Percentiles rank a stretch among this genome's conserved stretches.
phyloP scores from a whole-genome alignment of 768 basidiomycete species.

The Suillus cothurnatus region DNA sequence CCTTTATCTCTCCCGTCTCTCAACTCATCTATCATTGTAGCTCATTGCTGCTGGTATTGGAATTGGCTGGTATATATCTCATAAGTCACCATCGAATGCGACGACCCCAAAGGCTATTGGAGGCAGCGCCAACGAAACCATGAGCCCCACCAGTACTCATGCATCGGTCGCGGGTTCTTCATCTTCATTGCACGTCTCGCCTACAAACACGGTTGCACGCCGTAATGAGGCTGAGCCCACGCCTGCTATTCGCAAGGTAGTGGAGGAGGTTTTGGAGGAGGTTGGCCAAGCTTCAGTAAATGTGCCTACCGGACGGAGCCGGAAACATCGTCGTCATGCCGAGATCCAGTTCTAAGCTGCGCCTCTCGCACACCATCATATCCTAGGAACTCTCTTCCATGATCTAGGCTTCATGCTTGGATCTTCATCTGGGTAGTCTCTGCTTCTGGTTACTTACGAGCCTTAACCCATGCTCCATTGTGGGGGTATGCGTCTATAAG shows the following conservation, averaged over 20 bases:
- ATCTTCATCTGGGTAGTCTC: neutral
- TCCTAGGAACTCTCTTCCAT: constrained; percentile 2
- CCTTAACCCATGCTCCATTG: neutral
- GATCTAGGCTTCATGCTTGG: constrained; percentile 4
- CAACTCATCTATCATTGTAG: constrained; percentile 26
- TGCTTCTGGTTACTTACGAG: neutral
- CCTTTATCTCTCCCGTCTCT: neutral
- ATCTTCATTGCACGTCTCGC: constrained; percentile 48
- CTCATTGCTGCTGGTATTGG: constrained; percentile 58
- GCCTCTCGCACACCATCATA: neutral
- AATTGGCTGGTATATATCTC: constrained; percentile 60
- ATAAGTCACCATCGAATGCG: constrained; percentile 49
- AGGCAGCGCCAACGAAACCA: constrained; percentile 54
- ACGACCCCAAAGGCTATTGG: constrained; percentile 63
- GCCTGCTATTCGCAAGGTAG: neutral
- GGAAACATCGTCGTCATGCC: constrained; percentile 16
- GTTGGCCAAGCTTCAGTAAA: neutral
- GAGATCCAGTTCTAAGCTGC: constrained; percentile 16
- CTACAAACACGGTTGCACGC: constrained; percentile 60
- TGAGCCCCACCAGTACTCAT: constrained; percentile 21
- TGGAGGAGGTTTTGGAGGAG: constrained; percentile 14
- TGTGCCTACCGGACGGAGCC: constrained; percentile 9
- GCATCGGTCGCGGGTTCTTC: constrained; percentile 17
- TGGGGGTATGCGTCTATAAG: constrained; percentile 26
- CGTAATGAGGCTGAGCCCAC: constrained; percentile 31